Conservation (phyloP, 2,329 filamentous ascomycete genomes). For the Grosmannia penicillata region DNA sequence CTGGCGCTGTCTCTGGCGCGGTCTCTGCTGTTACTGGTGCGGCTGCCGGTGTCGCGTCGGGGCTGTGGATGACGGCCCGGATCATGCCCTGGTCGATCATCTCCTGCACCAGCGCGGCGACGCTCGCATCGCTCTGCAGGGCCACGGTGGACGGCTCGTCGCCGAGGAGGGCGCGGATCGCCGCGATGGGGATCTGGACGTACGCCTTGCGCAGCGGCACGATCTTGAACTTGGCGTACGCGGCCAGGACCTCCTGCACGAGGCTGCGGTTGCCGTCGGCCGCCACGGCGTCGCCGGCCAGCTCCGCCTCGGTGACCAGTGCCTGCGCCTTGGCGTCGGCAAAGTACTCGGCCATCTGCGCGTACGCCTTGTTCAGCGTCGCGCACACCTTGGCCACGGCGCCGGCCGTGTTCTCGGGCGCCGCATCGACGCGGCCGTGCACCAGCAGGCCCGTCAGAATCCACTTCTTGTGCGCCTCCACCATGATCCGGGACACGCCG, state of each 20-base stretch:
- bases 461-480: slow-evolving; percentile 89
- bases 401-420: slow-evolving; percentile 39
- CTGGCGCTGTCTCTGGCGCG: not conserved
- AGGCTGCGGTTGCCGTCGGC: slow-evolving; percentile 64
- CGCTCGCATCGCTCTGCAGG: slow-evolving; percentile 26
- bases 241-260: slow-evolving; percentile 50
- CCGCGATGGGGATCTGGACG: slow-evolving; percentile 37
- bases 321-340: slow-evolving; percentile 34
- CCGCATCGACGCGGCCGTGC: slow-evolving; percentile 37
- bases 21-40: not conserved
- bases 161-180: slow-evolving; percentile 26
- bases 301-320: slow-evolving; percentile 48
- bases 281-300: slow-evolving; percentile 38
- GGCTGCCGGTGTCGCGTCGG: not conserved
- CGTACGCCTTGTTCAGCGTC: slow-evolving; percentile 52
- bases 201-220: slow-evolving; percentile 61
- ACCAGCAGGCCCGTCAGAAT: slow-evolving; percentile 60
- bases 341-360: slow-evolving; percentile 55
- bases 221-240: slow-evolving; percentile 65
- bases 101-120: slow-evolving; percentile 29
- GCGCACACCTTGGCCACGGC: slow-evolving; percentile 41
- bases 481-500: slow-evolving; percentile 61
- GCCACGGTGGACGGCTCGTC: slow-evolving; percentile 5
- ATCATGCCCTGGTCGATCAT: slow-evolving; percentile 44
- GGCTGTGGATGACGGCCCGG: slow-evolving; percentile 32